Base-by-base conservation (phyloP, 345 rosid genomes). In the Rhodamnia argentea region DNA sequence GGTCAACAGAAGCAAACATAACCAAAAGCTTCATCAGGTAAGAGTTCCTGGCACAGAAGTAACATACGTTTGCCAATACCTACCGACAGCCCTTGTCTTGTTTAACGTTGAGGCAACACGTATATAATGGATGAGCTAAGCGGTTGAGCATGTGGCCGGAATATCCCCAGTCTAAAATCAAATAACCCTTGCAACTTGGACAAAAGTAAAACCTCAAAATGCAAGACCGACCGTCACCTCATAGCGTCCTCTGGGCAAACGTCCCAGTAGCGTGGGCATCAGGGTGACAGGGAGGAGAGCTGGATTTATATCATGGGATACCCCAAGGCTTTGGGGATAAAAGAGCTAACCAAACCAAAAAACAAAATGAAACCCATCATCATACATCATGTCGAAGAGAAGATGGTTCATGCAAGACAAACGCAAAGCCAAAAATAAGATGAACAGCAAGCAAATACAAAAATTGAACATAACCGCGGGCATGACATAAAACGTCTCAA, bases 401-500 rank as follows among this genome's bases (percentile, higher is more conserved):
- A 10, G 81, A 20, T 37, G 47, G 2, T 70, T 37, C 47, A 70
- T 37, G 78, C 78, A 32, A 70, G 44, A 32, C 78, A 70, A 32
- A 32, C 7, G 13, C 44, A 29, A 64, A 32, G 6, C 44, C 0
- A 64, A 64, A 64, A 16, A 10, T 64, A 32, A 70, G 78, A 70
- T 70, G 78, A 32, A 18, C 78, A 9, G 78, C 6, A 32, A 18
- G 24, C 47, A 70, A 70, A 70, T 70, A 12, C 78, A 37, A 70
- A 70, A 18, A 70, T 37, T 4, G 47, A 13, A 70, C 47, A 70
- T 18, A 44, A 70, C 78, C 2, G 0, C 24, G 3, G 37, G 18
- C 26, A 0, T 12, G 47, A 0, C 42, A 70, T 70, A 11, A 37
- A 70, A 32, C 24, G 26, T 70, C 23, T 18, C 81, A 4, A 10